Base-by-base conservation (phyloP, 352 stramenopile genomes). In the Globisporangium paroecandrum region DNA sequence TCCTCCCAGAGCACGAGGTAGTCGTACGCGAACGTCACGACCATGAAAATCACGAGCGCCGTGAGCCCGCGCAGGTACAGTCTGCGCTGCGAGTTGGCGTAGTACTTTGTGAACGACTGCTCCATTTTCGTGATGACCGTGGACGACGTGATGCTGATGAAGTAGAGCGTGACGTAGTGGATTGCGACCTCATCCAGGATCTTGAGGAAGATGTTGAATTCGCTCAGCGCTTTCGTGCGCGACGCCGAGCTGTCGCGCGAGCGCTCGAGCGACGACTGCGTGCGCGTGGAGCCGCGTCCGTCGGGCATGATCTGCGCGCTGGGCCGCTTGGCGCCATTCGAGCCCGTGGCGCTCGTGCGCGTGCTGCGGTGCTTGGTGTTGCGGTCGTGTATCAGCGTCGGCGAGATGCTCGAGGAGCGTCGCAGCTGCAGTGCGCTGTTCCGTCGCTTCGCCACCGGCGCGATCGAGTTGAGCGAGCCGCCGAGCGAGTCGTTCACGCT, bases 171-270 rank as follows among this genome's bases (percentile, higher is more conserved):
- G 43, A 91, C 71, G 46, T 83, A 83, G 70, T 94, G 86, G 54
- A 91, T 91, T 38, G 81, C 86, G 13, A 93, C 85, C 51, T 94
- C 81, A 65, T 94, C 86, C 73, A 91, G 90, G 74, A 91, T 83
- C 65, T 89, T 88, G 41, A 93, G 73, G 68, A 91, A 93, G 38
- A 92, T 69, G 64, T 80, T 87, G 64, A 92, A 91, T 68, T 92
- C 84, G 58, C 69, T 90, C 56, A 91, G 75, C 3, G 81, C 81
- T 24, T 83, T 85, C 6, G 75, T 72, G 15, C 79, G 76, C 7
- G 77, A 78, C 18, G 79, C 78, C 20, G 81, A 84, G 60, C 80
- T 89, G 62, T 89, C 81, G 54, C 83, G 65, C 41, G 77, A 66
- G 27, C 74, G 70, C 56, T 89, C 75, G 56, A 79, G 32, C 3